These are phyloP conservation scores for Cyclocybe cylindracea DNA, from an alignment of 768 basidiomycete species.

Conservation along the genomic window DNA sequence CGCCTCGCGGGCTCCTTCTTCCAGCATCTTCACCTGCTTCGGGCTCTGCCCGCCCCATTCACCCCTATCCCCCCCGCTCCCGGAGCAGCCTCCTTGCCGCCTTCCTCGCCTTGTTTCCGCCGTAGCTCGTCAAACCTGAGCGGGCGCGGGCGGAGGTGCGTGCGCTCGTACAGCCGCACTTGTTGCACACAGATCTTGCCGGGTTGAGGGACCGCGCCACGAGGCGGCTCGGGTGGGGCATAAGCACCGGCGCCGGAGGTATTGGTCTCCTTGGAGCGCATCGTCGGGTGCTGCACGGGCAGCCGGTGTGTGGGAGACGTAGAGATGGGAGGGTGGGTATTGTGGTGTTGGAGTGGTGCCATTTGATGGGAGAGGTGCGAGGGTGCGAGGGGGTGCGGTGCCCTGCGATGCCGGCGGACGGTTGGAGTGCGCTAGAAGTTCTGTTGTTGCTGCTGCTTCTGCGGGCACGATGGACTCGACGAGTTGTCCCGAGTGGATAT, in stretches of 20 bases:
- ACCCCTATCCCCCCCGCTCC: neutral
- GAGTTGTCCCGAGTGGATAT: constrained; percentile 67
- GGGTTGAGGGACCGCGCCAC: constrained; percentile 87
- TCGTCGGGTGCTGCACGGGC: constrained; percentile 86
- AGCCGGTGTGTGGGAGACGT: constrained; percentile 48
- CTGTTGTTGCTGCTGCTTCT: constrained; percentile 32
- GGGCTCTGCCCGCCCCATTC: constrained; percentile 30
- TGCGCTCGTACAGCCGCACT: constrained; percentile 91
- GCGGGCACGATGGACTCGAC: constrained; percentile 58
- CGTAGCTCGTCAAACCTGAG: constrained; percentile 88
- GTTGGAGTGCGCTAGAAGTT: constrained; percentile 41
- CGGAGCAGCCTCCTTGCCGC: constrained; percentile 31
- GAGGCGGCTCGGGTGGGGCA: constrained; percentile 90
- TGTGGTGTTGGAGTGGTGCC: neutral
- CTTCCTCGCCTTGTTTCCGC: constrained; percentile 83
- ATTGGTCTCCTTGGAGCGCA: constrained; percentile 86
- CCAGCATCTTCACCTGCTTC: constrained; percentile 34
- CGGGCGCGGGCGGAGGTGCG: constrained; percentile 80
- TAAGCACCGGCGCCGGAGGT: constrained; percentile 84
- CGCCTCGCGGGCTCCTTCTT: constrained; percentile 62
- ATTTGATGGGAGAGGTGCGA: neutral
- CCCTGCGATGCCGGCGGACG: constrained; percentile 1
- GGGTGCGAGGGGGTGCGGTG: constrained; percentile 4
- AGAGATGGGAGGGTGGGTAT: constrained; percentile 35
- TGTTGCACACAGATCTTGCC: constrained; percentile 93